Conservation (phyloP, 116 monocot genomes). For the Papilionanthe hybrid region DNA sequence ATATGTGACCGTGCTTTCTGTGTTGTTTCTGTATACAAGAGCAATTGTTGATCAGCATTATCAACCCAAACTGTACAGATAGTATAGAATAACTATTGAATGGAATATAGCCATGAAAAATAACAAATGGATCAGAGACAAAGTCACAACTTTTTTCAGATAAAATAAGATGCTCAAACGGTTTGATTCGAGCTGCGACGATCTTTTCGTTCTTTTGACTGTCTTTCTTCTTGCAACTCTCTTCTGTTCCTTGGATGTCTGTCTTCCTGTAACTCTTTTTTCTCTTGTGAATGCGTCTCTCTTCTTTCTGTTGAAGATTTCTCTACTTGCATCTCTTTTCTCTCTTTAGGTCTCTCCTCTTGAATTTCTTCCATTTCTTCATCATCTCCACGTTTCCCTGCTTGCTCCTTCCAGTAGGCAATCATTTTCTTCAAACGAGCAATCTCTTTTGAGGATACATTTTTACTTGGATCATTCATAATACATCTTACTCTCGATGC, state of each 20-base stretch:
- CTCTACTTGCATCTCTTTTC: background rate
- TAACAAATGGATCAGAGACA: background rate
- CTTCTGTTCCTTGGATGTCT: background rate
- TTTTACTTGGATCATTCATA: constrained; percentile 85
- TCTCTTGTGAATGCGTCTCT: constrained; percentile 31
- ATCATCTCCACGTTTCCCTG: constrained; percentile 69
- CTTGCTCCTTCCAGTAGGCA: constrained; percentile 94
- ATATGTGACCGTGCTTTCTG: background rate
- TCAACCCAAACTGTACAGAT: constrained; percentile 3
- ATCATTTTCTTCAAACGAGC: constrained; percentile 72
- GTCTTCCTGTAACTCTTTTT: background rate
- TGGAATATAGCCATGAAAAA: background rate
- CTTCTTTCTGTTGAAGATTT: background rate
- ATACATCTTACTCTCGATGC: constrained; percentile 89
- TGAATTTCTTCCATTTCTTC: constrained; percentile 88
- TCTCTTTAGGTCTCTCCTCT: constrained; percentile 64
- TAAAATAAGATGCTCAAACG: background rate
- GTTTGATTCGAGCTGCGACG: background rate
- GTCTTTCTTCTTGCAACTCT: background rate
- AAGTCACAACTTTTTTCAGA: background rate
- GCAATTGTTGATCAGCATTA: background rate
- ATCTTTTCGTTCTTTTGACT: background rate
- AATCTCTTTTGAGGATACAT: constrained; percentile 81
- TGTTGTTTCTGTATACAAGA: background rate
- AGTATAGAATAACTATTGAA: background rate